Base-by-base conservation (phyloP, 495 filamentous ascomycete genomes). In the Glutinoglossum americanum region DNA sequence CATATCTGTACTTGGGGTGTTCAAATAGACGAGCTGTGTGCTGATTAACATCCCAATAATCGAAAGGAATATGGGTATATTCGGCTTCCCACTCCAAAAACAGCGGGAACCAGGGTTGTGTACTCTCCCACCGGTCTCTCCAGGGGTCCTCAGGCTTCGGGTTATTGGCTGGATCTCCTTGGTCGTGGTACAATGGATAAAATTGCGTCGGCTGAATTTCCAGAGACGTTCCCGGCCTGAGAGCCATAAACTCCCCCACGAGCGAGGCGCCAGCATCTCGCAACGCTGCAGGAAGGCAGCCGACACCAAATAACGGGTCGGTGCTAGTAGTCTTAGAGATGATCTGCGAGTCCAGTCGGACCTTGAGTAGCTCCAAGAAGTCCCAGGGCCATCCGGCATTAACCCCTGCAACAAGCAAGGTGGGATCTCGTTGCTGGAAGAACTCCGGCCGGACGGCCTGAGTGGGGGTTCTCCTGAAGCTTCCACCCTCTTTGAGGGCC, bases 71-170 rank as follows among this genome's bases (percentile, higher is more conserved):
- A 60, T 81, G 76, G 9, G 62, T 68, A 60, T 79, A 81, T 48
- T 71, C 64, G 0, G 60, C 68, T 60, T 78, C 73, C 75, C 74
- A 79, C 60, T 79, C 77, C 0, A 76, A 28, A 48, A 73, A 79
- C 0, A 79, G 63, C 0, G 76, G 74, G 44, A 69, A 67, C 66
- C 66, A 79, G 0, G 75, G 73, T n/a, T n/a, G n/a, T n/a, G n/a
- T n/a, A n/a, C n/a, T n/a, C n/a, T n/a, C n/a, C n/a, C n/a, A n/a
- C n/a, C n/a, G n/a, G n/a, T n/a, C n/a, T n/a, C n/a, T n/a, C n/a
- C n/a, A n/a, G n/a, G n/a, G n/a, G n/a, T n/a, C n/a, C n/a, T n/a
- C n/a, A n/a, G n/a, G n/a, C n/a, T n/a, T n/a, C n/a, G n/a, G n/a
- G n/a, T n/a, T n/a, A 54, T 79, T 73, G 37, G 8, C 37, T 41